Conservation (phyloP, 1,284 basidiomycete genomes). For the Cutaneotrichosporon cyanovorans region DNA sequence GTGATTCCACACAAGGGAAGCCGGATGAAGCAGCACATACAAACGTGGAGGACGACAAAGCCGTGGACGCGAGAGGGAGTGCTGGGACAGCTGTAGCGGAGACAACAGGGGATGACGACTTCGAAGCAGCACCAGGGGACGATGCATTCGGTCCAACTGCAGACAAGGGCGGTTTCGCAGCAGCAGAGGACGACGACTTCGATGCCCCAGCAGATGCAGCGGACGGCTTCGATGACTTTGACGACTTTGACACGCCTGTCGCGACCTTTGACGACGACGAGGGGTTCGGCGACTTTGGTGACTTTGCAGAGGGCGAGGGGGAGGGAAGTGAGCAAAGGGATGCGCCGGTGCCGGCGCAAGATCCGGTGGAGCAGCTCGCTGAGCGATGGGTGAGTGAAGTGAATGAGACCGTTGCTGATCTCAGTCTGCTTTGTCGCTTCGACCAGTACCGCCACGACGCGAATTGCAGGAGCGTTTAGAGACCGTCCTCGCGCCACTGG, state of each 20-base stretch:
- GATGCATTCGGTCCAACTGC: no score
- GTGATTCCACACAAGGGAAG: no score
- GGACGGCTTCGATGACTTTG: conserved; percentile 59
- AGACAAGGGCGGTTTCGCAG: background rate
- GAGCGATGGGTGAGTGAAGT: conserved; percentile 13
- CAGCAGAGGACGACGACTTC: background rate
- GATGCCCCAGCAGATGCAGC: background rate
- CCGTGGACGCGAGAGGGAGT: no score
- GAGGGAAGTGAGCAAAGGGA: conserved; percentile 9
- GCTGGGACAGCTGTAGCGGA: no score
- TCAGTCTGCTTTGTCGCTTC: conserved; percentile 59
- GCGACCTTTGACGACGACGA: conserved; percentile 30
- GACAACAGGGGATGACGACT: no score
- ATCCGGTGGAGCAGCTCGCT: conserved; percentile 25
- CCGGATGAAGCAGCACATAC: no score
- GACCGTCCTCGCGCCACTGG: conserved; percentile 60
- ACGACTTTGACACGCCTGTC: conserved; percentile 44
- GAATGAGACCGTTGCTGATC: background rate
- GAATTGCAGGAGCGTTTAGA: conserved; percentile 59
- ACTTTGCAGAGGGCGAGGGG: conserved; percentile 50
- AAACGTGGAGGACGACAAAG: no score
- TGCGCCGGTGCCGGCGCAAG: conserved; percentile 46
- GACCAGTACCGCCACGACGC: conserved; percentile 56
- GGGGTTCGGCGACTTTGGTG: conserved; percentile 61
- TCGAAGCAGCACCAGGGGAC: no score